These are phyloP conservation scores for Erythrophleum ivorense DNA, from an alignment of 331 rosid genomes.

Conservation along the genomic window DNA sequence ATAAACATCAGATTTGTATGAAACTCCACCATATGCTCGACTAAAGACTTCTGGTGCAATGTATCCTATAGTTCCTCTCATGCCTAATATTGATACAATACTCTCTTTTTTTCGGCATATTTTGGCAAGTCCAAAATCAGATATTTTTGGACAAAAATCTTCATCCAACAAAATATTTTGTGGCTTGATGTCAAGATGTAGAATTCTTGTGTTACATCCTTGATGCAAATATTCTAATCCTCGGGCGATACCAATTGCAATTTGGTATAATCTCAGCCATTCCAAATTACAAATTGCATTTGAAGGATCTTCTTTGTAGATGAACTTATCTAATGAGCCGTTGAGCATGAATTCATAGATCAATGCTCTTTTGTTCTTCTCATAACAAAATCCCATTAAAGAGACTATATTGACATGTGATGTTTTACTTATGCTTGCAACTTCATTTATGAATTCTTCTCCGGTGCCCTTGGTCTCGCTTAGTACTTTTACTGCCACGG, in stretches of 20 bases:
- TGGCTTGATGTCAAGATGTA: neutral
- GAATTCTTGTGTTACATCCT: neutral
- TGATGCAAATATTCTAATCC: neutral
- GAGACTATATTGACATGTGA: constrained; percentile 53
- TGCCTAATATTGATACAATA: neutral
- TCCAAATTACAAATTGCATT: neutral
- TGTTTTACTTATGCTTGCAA: constrained; percentile 48
- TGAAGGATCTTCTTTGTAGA: neutral
- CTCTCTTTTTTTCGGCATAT: neutral
- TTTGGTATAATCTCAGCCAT: neutral
- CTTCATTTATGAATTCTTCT: constrained; percentile 58
- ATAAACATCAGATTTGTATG: constrained; percentile 2
- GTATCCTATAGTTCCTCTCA: neutral
- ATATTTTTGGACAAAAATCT: constrained; percentile 1
- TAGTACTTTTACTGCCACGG: constrained; percentile 52
- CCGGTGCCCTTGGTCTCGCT: constrained; percentile 25
- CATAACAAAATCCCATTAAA: constrained; percentile 48
- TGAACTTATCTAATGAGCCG: neutral
- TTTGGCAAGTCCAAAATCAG: neutral
- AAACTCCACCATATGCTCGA: neutral
- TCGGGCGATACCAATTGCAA: neutral
- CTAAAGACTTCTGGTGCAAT: constrained; percentile 6
- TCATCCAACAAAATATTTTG: neutral
- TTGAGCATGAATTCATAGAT: constrained; percentile 30
- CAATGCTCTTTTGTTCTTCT: constrained; percentile 41